Percentiles rank a stretch among this genome's conserved stretches.
phyloP scores from a whole-genome alignment of 2,329 filamentous ascomycete species.

The Claviceps humidiphila region DNA sequence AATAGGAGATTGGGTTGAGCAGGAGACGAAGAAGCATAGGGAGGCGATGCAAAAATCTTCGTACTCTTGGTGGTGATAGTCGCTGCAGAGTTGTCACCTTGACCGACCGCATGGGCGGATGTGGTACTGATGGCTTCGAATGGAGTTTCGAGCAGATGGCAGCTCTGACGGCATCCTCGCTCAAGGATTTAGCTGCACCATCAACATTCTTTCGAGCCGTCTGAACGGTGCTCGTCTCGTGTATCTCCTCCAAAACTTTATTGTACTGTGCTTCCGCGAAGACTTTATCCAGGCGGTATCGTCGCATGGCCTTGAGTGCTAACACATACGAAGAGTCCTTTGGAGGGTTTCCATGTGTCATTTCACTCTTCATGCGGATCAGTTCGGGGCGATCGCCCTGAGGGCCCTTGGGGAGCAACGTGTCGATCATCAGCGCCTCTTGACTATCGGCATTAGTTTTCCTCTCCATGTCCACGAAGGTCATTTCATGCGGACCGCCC shows the following conservation, averaged over 20 bases:
- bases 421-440: not conserved
- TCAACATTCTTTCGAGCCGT: not conserved
- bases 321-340: not conserved
- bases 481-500: constrained; percentile 3
- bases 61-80: not conserved
- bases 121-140: constrained; percentile 3
- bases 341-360: constrained; percentile 4
- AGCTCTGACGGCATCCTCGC: not conserved
- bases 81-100: constrained; percentile 5
- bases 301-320: constrained; percentile 1
- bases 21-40: constrained; percentile 5
- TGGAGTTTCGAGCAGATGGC: constrained; percentile 4
- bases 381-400: not conserved
- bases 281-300: not conserved
- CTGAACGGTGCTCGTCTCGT: not conserved
- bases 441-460: not conserved
- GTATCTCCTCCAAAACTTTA: not conserved
- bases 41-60: constrained; percentile 2
- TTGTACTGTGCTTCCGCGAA: constrained; percentile 2
- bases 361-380: constrained; percentile 2
- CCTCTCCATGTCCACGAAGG: not conserved
- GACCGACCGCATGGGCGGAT: constrained; percentile 4
- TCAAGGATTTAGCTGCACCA: not conserved
- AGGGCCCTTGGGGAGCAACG: not conserved
- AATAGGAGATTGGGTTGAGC: constrained; percentile 3